These are phyloP conservation scores for Hydnum rufescens DNA, from an alignment of 768 basidiomycete species.

Conservation along the genomic window DNA sequence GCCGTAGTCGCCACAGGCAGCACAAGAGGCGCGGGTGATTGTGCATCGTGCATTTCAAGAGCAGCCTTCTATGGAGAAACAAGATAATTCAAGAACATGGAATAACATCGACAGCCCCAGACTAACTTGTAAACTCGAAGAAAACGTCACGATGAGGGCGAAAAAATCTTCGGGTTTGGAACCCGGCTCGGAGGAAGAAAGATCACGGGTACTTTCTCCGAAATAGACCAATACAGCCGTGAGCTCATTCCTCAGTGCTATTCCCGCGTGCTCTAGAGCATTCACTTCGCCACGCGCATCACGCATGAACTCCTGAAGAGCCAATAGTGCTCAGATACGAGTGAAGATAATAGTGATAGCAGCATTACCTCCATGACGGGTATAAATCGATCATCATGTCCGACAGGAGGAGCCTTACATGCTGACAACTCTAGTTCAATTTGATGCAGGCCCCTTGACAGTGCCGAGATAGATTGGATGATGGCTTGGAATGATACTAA, in stretches of 20 bases:
- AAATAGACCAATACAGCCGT: slow-evolving; percentile 45
- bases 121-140: slow-evolving; percentile 45
- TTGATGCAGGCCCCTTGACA: too few species aligned
- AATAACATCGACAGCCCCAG: too few species aligned
- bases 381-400: slow-evolving; percentile 39
- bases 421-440: too few species aligned
- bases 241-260: slow-evolving; percentile 38
- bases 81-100: not conserved
- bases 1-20: slow-evolving; percentile 13
- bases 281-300: slow-evolving; percentile 34
- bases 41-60: slow-evolving; percentile 46
- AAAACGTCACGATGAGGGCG: slow-evolving; percentile 50
- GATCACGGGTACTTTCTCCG: slow-evolving; percentile 50
- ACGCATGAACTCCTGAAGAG: slow-evolving; percentile 28
- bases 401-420: too few species aligned
- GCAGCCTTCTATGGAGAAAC: slow-evolving; percentile 38
- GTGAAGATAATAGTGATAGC: not conserved
- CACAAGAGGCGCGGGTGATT: slow-evolving; percentile 25
- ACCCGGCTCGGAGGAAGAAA: slow-evolving; percentile 12
- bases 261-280: slow-evolving; percentile 43
- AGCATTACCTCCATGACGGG: slow-evolving; percentile 46
- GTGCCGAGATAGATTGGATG: slow-evolving; percentile 34
- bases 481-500: slow-evolving; percentile 58
- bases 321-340: slow-evolving; percentile 14
- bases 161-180: slow-evolving; percentile 75